phyloP scores from a whole-genome alignment of 2,329 filamentous ascomycete species.

The Berkeleyomyces rouxiae region DNA sequence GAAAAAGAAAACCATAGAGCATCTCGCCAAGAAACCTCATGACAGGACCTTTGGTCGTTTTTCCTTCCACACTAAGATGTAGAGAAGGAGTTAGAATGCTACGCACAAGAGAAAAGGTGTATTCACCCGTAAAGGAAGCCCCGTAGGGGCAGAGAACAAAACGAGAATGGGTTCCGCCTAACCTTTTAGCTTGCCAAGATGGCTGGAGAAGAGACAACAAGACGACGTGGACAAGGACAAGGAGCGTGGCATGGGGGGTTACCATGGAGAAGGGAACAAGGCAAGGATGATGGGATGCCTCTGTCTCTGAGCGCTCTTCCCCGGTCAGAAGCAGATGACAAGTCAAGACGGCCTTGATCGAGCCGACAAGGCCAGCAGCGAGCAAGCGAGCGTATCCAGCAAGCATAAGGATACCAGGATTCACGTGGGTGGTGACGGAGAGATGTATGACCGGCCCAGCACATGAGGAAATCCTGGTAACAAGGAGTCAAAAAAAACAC shows the following conservation, averaged over 20 bases:
- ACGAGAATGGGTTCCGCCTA: not conserved
- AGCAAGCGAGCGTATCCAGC: not conserved
- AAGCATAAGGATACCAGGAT: not conserved
- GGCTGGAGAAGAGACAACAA: not conserved
- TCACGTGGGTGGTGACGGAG: not conserved
- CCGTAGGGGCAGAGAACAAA: not conserved
- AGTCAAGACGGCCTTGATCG: not conserved
- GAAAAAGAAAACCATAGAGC: not conserved
- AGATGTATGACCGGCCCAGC: not conserved
- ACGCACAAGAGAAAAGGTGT: not conserved
- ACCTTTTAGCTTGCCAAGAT: not conserved
- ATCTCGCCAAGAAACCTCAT: not conserved
- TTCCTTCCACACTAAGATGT: not conserved
- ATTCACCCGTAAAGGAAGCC: too few species aligned
- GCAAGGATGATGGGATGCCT: conserved; percentile 1
- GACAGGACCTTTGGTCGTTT: not conserved
- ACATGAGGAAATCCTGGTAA: too few species aligned
- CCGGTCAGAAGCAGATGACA: not conserved
- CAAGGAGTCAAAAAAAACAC: too few species aligned
- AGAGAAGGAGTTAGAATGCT: not conserved
- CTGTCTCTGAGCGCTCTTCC: not conserved
- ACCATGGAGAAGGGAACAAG: not conserved
- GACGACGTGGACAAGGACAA: not conserved
- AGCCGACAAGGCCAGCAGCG: not conserved
- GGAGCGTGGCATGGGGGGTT: not conserved